Percentiles rank a stretch among this genome's conserved stretches.
phyloP scores from a whole-genome alignment of 73 alveolate genomes.

The Effrenium voratum region DNA sequence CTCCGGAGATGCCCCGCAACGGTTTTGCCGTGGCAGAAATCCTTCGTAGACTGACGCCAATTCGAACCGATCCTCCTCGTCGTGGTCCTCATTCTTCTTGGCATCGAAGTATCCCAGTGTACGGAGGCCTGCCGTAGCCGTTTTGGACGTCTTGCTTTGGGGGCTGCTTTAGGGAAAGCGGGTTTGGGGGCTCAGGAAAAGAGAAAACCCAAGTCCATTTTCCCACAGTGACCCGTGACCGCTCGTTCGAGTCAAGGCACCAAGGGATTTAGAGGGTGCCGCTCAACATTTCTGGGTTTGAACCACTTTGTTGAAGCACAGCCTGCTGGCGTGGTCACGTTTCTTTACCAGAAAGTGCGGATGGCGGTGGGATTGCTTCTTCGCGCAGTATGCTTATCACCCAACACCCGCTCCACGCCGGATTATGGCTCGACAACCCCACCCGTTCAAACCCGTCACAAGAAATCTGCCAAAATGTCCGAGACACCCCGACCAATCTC shows the following conservation, averaged over 20 bases:
- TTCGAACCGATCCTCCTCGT: conserved; percentile 31
- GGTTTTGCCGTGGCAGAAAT: not conserved
- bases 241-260: not conserved
- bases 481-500: too few species aligned
- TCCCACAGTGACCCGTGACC: not conserved
- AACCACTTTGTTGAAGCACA: too few species aligned
- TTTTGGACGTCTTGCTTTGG: not conserved
- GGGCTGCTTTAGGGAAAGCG: not conserved
- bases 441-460: too few species aligned
- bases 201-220: not conserved
- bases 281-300: too few species aligned
- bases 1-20: not conserved
- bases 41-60: not conserved
- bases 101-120: conserved; percentile 50
- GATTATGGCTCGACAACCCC: too few species aligned
- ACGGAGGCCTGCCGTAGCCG: conserved; percentile 13
- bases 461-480: too few species aligned
- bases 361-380: too few species aligned
- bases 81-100: conserved; percentile 64
- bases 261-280: too few species aligned
- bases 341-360: too few species aligned
- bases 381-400: too few species aligned
- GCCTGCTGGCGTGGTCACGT: too few species aligned
- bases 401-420: too few species aligned
- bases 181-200: not conserved